These are phyloP conservation scores for Dacryopinax primogenitus DNA, from an alignment of 768 basidiomycete species.

Conservation along the genomic window DNA sequence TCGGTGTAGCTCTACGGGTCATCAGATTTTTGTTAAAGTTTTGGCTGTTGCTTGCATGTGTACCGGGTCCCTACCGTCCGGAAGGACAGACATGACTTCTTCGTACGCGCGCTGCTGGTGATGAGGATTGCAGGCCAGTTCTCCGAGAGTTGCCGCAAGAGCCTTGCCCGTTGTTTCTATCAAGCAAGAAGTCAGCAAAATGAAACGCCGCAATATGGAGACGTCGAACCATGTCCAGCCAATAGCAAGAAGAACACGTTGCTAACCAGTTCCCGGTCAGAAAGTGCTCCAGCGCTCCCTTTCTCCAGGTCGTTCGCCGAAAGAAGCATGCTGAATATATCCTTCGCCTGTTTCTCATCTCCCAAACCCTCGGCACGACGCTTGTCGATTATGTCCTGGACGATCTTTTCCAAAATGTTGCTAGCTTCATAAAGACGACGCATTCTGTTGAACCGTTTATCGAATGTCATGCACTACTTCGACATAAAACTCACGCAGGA, in stretches of 20 bases:
- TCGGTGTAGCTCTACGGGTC: slow-evolving; percentile 18
- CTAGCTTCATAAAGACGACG: background rate
- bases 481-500: background rate
- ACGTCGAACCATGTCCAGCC: slow-evolving; percentile 17
- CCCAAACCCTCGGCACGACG: background rate
- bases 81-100: slow-evolving; percentile 24
- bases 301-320: slow-evolving; percentile 3
- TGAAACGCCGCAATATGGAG: background rate
- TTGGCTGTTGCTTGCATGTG: slow-evolving; percentile 4
- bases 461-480: background rate
- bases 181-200: background rate
- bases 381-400: background rate
- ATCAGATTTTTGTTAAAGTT: slow-evolving; percentile 8
- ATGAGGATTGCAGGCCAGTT: slow-evolving; percentile 23
- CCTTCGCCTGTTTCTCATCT: background rate
- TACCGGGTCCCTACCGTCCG: slow-evolving; percentile 20
- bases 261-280: slow-evolving; percentile 13
- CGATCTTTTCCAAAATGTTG: background rate
- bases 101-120: slow-evolving; percentile 27
- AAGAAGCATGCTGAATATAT: background rate
- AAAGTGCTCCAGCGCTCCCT: background rate
- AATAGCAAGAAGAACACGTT: slow-evolving; percentile 17
- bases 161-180: slow-evolving; percentile 28
- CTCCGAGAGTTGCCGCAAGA: slow-evolving; percentile 27
- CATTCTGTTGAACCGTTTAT: background rate